A percentile compares a stretch with the other conserved stretches of the same genome.
Conservation (phyloP, 139 green algal genomes). For the Closterium sp. region DNA sequence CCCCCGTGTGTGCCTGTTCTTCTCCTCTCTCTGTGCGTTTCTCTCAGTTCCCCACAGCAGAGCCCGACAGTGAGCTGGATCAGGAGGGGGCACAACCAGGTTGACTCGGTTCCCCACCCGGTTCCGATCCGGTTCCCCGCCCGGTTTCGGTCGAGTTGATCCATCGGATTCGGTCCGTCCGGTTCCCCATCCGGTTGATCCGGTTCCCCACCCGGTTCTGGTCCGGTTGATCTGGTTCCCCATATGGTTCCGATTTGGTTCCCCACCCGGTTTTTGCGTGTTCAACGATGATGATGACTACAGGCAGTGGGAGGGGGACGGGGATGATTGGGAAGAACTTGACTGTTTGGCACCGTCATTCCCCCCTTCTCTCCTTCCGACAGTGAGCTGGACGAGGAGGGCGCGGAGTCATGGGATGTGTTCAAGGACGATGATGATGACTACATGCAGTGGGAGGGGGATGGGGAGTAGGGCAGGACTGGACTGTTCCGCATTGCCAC, state of each 20-base stretch:
- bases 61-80: background rate
- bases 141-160: too few species aligned
- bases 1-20: background rate
- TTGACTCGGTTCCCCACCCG: too few species aligned
- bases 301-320: too few species aligned
- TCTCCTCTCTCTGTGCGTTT: background rate
- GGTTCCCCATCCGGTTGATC: too few species aligned
- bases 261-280: too few species aligned
- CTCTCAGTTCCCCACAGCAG: background rate
- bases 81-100: too few species aligned
- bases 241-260: too few species aligned
- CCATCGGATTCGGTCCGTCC: too few species aligned
- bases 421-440: slow-evolving; percentile 46
- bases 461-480: background rate
- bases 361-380: background rate
- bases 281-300: slow-evolving; percentile 44
- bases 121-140: too few species aligned
- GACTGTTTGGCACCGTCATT: background rate
- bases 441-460: too few species aligned
- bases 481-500: background rate
- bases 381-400: slow-evolving; percentile 61
- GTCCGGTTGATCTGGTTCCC: too few species aligned
- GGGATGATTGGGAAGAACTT: background rate
- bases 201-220: too few species aligned
- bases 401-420: slow-evolving; percentile 61